Evolutionary conservation across 2,329 filamentous ascomycete species (phyloP).

Genomic region (Arthrinium phaeospermum): DNA sequence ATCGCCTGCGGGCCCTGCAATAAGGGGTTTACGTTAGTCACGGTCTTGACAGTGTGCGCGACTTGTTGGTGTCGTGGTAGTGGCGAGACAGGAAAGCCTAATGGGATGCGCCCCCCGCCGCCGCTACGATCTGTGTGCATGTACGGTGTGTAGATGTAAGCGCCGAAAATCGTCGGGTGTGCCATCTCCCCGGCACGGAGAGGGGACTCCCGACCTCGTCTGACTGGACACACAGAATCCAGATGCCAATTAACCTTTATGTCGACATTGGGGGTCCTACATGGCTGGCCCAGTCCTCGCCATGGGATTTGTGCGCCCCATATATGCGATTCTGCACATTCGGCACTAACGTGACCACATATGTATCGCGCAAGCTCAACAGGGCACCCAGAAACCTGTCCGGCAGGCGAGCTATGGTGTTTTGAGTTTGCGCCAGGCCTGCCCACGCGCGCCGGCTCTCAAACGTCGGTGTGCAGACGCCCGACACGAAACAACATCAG

Average conservation of each 20-base stretch:
- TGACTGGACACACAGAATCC: neutral
- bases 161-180: constrained; percentile 1
- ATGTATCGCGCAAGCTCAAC: neutral
- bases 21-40: neutral
- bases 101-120: neutral
- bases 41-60: neutral
- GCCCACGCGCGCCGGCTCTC: constrained; percentile 2
- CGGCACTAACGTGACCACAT: neutral
- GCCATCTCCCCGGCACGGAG: neutral
- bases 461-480: constrained; percentile 8
- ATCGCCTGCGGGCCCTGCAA: neutral
- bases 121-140: neutral
- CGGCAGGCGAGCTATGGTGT: constrained; percentile 6
- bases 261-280: neutral
- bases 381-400: neutral
- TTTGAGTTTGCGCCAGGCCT: constrained; percentile 7
- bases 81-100: neutral
- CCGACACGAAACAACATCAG: constrained; percentile 5
- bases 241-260: neutral
- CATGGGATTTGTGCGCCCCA: neutral
- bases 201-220: neutral
- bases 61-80: neutral
- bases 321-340: neutral
- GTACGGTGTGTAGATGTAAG: neutral
- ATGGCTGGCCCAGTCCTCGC: neutral